These are phyloP conservation scores for Geranium brycei DNA, from an alignment of 345 rosid genomes.

Conservation along the genomic window DNA sequence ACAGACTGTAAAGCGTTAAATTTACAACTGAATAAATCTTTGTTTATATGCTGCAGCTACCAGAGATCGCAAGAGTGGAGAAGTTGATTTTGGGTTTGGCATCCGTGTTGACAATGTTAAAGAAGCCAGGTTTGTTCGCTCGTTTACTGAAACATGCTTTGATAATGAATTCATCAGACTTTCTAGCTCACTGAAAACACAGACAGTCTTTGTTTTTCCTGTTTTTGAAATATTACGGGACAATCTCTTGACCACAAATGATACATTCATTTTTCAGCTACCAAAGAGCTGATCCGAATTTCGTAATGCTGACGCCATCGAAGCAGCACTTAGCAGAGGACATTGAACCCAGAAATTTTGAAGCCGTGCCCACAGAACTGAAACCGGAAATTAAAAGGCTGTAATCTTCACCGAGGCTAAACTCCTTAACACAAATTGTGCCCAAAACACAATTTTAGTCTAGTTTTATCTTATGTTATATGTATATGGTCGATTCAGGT, in stretches of 20 bases:
- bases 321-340: slow-evolving; percentile 93
- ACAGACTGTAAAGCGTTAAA: no score
- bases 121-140: slow-evolving; percentile 58
- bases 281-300: slow-evolving; percentile 88
- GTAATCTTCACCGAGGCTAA: slow-evolving; percentile 13
- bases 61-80: slow-evolving; percentile 39
- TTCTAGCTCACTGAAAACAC: no score
- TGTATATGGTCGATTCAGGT: no score
- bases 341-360: slow-evolving; percentile 52
- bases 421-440: no score
- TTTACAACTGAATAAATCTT: slow-evolving; percentile 2
- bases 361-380: slow-evolving; percentile 47
- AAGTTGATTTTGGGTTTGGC: slow-evolving; percentile 54
- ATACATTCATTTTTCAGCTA: slow-evolving; percentile 36
- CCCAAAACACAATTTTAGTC: no score
- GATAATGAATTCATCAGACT: no score
- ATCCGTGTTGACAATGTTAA: slow-evolving; percentile 60
- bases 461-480: no score
- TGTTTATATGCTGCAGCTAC: slow-evolving; percentile 57
- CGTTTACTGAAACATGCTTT: neutral
- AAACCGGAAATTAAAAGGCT: slow-evolving; percentile 56
- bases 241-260: no score
- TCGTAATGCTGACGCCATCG: slow-evolving; percentile 71
- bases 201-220: no score
- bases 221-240: neutral